Evolutionary conservation across 306 rosid genomes (phyloP), one percentile per base, ranked within the genome.

Genomic region (Pterocarpus macrocarpus): DNA sequence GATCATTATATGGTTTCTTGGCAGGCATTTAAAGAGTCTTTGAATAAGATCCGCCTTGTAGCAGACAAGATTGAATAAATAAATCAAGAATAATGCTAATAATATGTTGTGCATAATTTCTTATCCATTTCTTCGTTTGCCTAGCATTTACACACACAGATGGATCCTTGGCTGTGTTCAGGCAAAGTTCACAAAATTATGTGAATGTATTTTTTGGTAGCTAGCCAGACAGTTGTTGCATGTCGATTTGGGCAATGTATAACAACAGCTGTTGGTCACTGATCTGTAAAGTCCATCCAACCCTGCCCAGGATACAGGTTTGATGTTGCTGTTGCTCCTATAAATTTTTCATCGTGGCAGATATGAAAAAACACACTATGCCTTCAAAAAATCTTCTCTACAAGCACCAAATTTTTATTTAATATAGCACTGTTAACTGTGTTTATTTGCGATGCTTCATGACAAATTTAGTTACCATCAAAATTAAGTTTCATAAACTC

Each of bases 1-100:
- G 90, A 93, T 80, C 98, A 95, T 86, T 95, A 88, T 58, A 87
- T 85, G 95, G 93, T 86, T 83, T 85, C 96, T 82, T 93, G 94
- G 98, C 99, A 93, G 84, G 88, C 94, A 44, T 92, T 93, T 82
- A 91, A 89, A 79, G 98, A 93, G 90, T 87, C 98, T 65, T 87
- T 95, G 86, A 91, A 93, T 80, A 93, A 86, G 91, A 90, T 93
- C 12, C 92, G 95, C 22, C 92, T 88, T 85, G 97, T 86, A 74
- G 85, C 92, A 58, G 94, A 91, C 74, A 91, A 83, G 81, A 82
- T 79, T 89, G 88, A 89, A 69, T 85, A 83, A 88, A 75, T 39
- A 22, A 74, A 44, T 72, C 33, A 57, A 38, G 68, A 74, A 73
- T 68, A 53, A 5, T 58, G 62, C 70, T 65, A 58, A 80, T 57